A percentile compares a stretch with the other conserved stretches of the same genome.
These are phyloP conservation scores for Pistacia integerrima DNA, from an alignment of 345 rosid genomes.

Conservation along the genomic window DNA sequence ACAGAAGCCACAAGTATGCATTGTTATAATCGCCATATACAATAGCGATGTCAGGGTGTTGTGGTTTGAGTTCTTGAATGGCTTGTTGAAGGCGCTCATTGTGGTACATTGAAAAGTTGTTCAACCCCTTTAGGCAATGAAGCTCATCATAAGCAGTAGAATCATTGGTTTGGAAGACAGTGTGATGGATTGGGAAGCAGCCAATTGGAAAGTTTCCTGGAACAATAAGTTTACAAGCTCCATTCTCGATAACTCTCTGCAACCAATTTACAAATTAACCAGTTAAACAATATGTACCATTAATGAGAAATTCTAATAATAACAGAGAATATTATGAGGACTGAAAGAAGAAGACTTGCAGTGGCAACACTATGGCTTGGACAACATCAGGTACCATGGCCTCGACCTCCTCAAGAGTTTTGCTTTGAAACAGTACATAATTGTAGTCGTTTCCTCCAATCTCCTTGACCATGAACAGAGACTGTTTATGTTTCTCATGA, in stretches of 20 bases:
- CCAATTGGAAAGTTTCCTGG: slow-evolving; percentile 22
- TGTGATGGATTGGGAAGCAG: slow-evolving; percentile 4
- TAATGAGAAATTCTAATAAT: neutral
- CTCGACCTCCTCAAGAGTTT: slow-evolving; percentile 22
- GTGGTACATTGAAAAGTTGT: slow-evolving; percentile 15
- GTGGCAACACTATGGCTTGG: slow-evolving; percentile 29
- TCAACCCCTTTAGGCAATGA: slow-evolving; percentile 18
- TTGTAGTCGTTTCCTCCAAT: slow-evolving; percentile 44
- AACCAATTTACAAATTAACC: neutral
- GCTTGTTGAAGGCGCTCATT: slow-evolving; percentile 26
- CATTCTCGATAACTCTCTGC: slow-evolving; percentile 8
- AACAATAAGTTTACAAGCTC: slow-evolving; percentile 7
- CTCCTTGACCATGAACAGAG: slow-evolving; percentile 38
- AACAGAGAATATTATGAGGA: no score
- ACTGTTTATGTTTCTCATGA: slow-evolving; percentile 18
- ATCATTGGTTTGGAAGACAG: neutral
- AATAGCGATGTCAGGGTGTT: slow-evolving; percentile 14
- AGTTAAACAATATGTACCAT: no score
- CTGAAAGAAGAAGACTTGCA: neutral
- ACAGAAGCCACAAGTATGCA: slow-evolving; percentile 20
- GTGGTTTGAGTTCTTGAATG: slow-evolving; percentile 5
- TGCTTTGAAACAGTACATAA: slow-evolving; percentile 31
- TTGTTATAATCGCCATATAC: slow-evolving; percentile 20
- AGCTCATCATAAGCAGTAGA: slow-evolving; percentile 20
- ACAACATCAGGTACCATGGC: slow-evolving; percentile 36